Conservation (phyloP, 768 basidiomycete genomes). For the Termitomyces sp. region DNA sequence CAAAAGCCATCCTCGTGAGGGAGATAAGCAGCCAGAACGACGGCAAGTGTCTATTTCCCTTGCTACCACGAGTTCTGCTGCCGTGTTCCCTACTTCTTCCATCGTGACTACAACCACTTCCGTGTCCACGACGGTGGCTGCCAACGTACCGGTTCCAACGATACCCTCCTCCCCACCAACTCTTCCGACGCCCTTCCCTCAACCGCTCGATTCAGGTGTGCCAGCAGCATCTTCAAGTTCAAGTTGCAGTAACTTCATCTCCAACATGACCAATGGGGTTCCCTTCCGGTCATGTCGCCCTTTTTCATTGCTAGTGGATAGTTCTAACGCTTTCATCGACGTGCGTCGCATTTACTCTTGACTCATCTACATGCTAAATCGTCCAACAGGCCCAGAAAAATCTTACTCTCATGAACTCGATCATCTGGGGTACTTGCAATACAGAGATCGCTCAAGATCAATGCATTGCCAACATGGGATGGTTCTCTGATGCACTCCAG, state of each 20-base stretch:
- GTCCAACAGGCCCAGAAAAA: constrained; percentile 54
- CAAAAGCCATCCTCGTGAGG: constrained; percentile 30
- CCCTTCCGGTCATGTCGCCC: constrained; percentile 73
- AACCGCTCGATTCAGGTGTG: constrained; percentile 62
- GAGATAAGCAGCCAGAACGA: constrained; percentile 27
- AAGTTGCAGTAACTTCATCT: constrained; percentile 66
- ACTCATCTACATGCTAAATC: neutral
- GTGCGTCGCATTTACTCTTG: constrained; percentile 30
- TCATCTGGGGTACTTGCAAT: constrained; percentile 81
- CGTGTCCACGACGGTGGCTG: constrained; percentile 16
- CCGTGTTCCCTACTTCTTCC: constrained; percentile 12
- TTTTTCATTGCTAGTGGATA: constrained; percentile 59
- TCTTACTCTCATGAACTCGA: constrained; percentile 53
- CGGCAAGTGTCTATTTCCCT: constrained; percentile 8
- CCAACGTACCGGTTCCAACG: constrained; percentile 33
- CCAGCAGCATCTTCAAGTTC: constrained; percentile 58
- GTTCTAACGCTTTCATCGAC: constrained; percentile 47
- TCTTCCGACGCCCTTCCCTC: constrained; percentile 75
- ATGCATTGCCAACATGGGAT: constrained; percentile 64
- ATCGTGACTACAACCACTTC: constrained; percentile 15
- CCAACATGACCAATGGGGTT: constrained; percentile 60
- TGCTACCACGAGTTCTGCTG: constrained; percentile 8
- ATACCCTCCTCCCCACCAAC: constrained; percentile 44
- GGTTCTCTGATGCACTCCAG: constrained; percentile 48
- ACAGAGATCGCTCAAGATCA: constrained; percentile 40